Conservation (phyloP, 805 yeast species). For the Teunomyces stri region DNA sequence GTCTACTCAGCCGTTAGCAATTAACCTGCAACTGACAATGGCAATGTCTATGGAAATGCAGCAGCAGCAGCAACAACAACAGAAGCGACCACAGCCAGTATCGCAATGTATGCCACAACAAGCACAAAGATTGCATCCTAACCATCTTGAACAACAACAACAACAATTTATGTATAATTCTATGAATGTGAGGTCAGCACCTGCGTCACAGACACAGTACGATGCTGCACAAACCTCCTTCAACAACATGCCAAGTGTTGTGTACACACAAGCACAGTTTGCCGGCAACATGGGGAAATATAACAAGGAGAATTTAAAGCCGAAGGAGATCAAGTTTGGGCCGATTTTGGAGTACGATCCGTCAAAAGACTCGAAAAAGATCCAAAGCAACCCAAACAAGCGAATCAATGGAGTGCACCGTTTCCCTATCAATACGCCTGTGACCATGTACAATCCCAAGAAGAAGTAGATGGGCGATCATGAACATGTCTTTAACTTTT, state of each 20-base stretch:
- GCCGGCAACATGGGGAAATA: background rate
- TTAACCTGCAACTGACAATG: background rate
- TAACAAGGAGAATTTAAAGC: conserved; percentile 21
- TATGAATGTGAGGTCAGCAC: conserved; percentile 16
- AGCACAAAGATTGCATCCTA: too few relatives aligned
- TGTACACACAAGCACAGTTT: conserved; percentile 7
- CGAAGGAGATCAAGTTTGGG: conserved; percentile 34
- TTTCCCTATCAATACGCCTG: conserved; percentile 32
- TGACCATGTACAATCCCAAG: conserved; percentile 35
- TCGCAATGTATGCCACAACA: conserved; percentile 10
- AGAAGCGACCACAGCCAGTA: background rate
- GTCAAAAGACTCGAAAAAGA: conserved; percentile 23
- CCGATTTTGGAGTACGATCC: conserved; percentile 43
- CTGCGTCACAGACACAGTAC: conserved; percentile 17
- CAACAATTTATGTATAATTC: conserved; percentile 7
- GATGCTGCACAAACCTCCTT: background rate
- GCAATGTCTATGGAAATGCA: background rate
- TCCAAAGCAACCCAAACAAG: conserved; percentile 15
- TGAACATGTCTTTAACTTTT: background rate
- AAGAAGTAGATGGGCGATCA: conserved; percentile 11
- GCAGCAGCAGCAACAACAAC: conserved; percentile 3
- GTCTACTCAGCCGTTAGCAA: conserved; percentile 6
- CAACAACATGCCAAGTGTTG: background rate
- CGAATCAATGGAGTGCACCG: conserved; percentile 23
- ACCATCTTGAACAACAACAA: conserved; percentile 6